A percentile compares a stretch with the other conserved stretches of the same genome.
Evolutionary conservation across 169 alveolate genomes (phyloP).

Genomic region (Amoebophrya sp.): DNA sequence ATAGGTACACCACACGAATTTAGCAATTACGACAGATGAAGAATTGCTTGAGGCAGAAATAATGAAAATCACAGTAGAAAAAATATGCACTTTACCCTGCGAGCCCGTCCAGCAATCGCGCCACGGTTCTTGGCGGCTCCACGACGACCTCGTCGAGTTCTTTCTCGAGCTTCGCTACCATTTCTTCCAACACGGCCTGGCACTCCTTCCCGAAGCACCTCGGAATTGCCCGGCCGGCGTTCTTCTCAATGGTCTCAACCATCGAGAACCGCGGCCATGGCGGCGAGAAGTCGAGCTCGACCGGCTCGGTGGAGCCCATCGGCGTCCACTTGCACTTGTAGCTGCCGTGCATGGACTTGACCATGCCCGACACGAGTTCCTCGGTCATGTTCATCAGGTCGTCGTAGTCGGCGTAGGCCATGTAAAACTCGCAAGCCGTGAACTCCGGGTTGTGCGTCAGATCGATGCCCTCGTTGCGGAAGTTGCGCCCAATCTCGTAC

Average conservation of each 20-base stretch:
- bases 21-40: too few species aligned
- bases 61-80: too few species aligned
- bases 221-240: slow-evolving; percentile 29
- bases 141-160: neutral
- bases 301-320: slow-evolving; percentile 77
- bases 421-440: slow-evolving; percentile 96
- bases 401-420: slow-evolving; percentile 92
- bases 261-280: slow-evolving; percentile 85
- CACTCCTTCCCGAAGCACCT: slow-evolving; percentile 34
- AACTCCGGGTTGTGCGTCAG: slow-evolving; percentile 98
- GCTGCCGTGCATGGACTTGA: slow-evolving; percentile 70
- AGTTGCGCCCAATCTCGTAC: slow-evolving; percentile 96
- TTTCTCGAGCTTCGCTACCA: slow-evolving; percentile 45
- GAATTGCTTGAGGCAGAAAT: too few species aligned
- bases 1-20: too few species aligned
- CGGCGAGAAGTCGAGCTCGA: slow-evolving; percentile 91
- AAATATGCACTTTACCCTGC: neutral
- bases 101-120: slow-evolving; percentile 34
- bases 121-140: slow-evolving; percentile 9
- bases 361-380: slow-evolving; percentile 75
- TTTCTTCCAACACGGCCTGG: slow-evolving; percentile 38
- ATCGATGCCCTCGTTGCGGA: slow-evolving; percentile 98
- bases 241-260: slow-evolving; percentile 43
- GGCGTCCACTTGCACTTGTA: slow-evolving; percentile 86
- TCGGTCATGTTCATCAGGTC: slow-evolving; percentile 93